phyloP scores from a whole-genome alignment of 2,329 filamentous ascomycete genomes.

The Xylariaceae sp. region DNA sequence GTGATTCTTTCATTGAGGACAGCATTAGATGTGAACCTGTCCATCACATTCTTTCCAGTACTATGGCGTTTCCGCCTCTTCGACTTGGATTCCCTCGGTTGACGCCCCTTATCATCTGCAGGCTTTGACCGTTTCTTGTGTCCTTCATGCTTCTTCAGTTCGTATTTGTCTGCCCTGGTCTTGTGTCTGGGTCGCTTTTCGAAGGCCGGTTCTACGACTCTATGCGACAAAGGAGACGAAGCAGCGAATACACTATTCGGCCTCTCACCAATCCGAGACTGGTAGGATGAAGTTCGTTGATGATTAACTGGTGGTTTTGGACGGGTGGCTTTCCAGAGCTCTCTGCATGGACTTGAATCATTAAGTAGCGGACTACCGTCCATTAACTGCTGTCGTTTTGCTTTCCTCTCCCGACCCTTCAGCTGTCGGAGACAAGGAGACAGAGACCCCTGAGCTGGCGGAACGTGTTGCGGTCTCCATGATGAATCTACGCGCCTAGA shows the following conservation, averaged over 20 bases:
- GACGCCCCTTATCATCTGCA: slow-evolving; percentile 4
- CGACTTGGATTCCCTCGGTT: slow-evolving; percentile 19
- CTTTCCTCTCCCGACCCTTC: slow-evolving; percentile 11
- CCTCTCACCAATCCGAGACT: slow-evolving; percentile 12
- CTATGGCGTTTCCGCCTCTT: slow-evolving; percentile 30
- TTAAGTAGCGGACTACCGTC: slow-evolving; percentile 29
- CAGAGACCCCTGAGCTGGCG: slow-evolving; percentile 13
- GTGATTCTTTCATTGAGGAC: slow-evolving; percentile 50
- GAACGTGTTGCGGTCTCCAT: slow-evolving; percentile 26
- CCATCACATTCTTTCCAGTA: slow-evolving; percentile 45
- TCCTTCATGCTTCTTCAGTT: slow-evolving; percentile 34
- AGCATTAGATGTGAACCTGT: slow-evolving; percentile 51
- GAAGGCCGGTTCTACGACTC: slow-evolving; percentile 30
- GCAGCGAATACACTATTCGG: slow-evolving; percentile 8
- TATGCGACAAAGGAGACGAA: slow-evolving; percentile 19
- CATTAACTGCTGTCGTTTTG: slow-evolving; percentile 20
- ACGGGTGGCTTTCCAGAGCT: slow-evolving; percentile 10
- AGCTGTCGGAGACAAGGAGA: slow-evolving; percentile 12
- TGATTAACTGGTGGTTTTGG: slow-evolving; percentile 2
- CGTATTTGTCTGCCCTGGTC: slow-evolving; percentile 52
- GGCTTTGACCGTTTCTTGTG: slow-evolving; percentile 26
- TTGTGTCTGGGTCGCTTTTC: slow-evolving; percentile 50
- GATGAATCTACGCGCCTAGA: slow-evolving; percentile 19
- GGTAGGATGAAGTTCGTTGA: slow-evolving; percentile 7
- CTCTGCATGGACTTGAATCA: slow-evolving; percentile 17